Percentiles rank a stretch among this genome's conserved stretches.
These are phyloP conservation scores for Beauveria asiatica DNA, from an alignment of 2,329 filamentous ascomycete species.

Conservation along the genomic window DNA sequence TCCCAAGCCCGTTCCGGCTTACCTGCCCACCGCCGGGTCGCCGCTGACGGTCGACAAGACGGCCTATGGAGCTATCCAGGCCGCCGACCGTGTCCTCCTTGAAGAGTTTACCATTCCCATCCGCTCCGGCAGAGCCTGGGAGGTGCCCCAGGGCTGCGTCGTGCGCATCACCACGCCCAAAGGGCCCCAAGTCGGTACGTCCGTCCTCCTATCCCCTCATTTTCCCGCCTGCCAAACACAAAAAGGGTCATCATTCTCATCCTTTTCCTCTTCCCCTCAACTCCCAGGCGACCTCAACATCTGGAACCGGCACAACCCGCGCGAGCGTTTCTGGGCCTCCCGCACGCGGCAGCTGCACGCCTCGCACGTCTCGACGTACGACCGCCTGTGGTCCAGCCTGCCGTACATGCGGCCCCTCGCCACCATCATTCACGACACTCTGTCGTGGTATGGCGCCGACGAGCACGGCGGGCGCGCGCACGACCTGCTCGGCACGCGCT, in stretches of 20 bases:
- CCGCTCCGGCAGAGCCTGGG: constrained; percentile 66
- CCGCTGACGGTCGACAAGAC: constrained; percentile 34
- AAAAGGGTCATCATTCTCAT: neutral
- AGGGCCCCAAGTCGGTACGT: constrained; percentile 62
- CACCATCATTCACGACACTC: constrained; percentile 15
- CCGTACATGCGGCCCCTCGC: constrained; percentile 50
- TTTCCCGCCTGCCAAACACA: neutral
- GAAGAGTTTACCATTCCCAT: constrained; percentile 59
- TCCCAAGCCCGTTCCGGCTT: constrained; percentile 41
- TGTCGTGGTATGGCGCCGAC: constrained; percentile 44
- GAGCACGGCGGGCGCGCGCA: constrained; percentile 60
- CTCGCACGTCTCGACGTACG: constrained; percentile 61
- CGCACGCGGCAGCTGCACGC: constrained; percentile 72
- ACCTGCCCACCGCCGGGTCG: constrained; percentile 35
- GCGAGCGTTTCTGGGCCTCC: constrained; percentile 75
- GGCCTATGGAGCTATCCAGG: constrained; percentile 54
- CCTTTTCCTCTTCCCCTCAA: neutral
- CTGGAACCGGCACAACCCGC: constrained; percentile 68
- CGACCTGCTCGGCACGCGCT: constrained; percentile 73
- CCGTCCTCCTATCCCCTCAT: neutral
- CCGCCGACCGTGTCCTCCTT: constrained; percentile 31
- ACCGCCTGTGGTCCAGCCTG: constrained; percentile 69
- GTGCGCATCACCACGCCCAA: constrained; percentile 66
- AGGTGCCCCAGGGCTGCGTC: constrained; percentile 57
- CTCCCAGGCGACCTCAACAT: constrained; percentile 64